Evolutionary conservation across 179 eudicot species (phyloP).

Genomic region (Patellifolia procumbens): DNA sequence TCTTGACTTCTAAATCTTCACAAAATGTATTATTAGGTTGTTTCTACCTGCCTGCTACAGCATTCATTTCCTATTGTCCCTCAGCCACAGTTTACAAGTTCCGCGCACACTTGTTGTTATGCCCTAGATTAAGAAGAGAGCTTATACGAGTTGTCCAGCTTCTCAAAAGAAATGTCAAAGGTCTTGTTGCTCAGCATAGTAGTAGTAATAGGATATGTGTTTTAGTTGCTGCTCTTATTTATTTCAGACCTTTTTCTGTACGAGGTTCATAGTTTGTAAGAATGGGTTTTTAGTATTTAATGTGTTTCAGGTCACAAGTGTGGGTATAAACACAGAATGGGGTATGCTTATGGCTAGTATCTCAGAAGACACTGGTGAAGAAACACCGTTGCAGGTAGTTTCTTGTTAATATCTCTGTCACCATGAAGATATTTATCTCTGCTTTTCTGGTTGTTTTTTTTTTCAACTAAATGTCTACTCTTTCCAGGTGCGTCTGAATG

Average conservation of each 20-base stretch:
- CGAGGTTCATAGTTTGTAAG: slow-evolving; percentile 13
- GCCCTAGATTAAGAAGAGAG: background rate
- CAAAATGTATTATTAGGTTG: too few species aligned
- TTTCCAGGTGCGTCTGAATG: slow-evolving; percentile 86
- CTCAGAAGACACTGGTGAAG: slow-evolving; percentile 96
- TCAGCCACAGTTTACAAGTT: too few species aligned
- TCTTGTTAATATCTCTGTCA: background rate
- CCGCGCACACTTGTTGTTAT: background rate
- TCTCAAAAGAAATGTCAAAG: background rate
- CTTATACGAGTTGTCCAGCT: background rate
- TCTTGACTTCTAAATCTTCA: too few species aligned
- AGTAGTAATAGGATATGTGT: background rate
- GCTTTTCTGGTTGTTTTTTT: background rate
- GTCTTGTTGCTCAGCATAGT: slow-evolving; percentile 1
- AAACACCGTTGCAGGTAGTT: slow-evolving; percentile 91
- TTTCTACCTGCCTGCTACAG: too few species aligned
- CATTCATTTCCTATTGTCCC: too few species aligned
- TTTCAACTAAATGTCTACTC: background rate
- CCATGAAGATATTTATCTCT: background rate
- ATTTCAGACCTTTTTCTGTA: background rate
- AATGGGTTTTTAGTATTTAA: background rate
- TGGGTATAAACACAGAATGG: slow-evolving; percentile 95
- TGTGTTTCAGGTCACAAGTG: slow-evolving; percentile 69
- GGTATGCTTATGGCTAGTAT: slow-evolving; percentile 98
- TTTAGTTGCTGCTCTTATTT: background rate